Evolutionary conservation across 2,329 filamentous ascomycete species (phyloP).

Genomic region (Pseudogymnoascus sp.): DNA sequence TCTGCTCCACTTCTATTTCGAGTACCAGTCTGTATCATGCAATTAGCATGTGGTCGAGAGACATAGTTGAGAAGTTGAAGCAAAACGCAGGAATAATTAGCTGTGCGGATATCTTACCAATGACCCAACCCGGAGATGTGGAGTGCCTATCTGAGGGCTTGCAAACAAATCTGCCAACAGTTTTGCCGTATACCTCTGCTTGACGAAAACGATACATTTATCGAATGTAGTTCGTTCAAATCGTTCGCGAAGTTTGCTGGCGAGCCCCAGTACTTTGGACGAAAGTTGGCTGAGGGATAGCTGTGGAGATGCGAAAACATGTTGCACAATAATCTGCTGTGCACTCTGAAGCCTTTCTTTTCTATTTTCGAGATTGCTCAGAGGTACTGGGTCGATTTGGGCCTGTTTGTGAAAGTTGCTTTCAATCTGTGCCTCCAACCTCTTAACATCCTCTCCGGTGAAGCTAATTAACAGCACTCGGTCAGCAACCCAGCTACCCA

Average conservation of each 20-base stretch:
- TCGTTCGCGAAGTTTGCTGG: conserved; percentile 51
- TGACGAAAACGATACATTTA: conserved; percentile 83
- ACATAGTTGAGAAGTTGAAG: neutral
- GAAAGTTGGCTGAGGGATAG: conserved; percentile 44
- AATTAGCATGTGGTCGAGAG: neutral
- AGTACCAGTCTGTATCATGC: conserved; percentile 36
- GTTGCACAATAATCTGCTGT: conserved; percentile 45
- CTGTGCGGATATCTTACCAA: conserved; percentile 44
- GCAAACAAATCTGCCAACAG: conserved; percentile 63
- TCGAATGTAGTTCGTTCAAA: conserved; percentile 52
- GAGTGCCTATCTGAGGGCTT: conserved; percentile 46
- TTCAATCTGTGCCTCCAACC: conserved; percentile 51
- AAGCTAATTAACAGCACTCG: conserved; percentile 69
- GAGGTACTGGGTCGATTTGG: conserved; percentile 14
- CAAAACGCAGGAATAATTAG: neutral
- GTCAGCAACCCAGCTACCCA: conserved; percentile 83
- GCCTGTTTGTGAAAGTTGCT: conserved; percentile 30
- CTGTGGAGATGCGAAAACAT: conserved; percentile 38
- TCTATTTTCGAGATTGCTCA: conserved; percentile 43
- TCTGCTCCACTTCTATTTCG: conserved; percentile 45
- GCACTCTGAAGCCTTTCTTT: conserved; percentile 53
- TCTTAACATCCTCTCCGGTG: conserved; percentile 52
- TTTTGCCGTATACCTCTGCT: conserved; percentile 68
- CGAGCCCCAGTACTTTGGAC: conserved; percentile 62
- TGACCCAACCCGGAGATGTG: conserved; percentile 51